These are phyloP conservation scores for Scheffersomyces titani DNA, from an alignment of 1,139 yeast species.

Conservation along the genomic window DNA sequence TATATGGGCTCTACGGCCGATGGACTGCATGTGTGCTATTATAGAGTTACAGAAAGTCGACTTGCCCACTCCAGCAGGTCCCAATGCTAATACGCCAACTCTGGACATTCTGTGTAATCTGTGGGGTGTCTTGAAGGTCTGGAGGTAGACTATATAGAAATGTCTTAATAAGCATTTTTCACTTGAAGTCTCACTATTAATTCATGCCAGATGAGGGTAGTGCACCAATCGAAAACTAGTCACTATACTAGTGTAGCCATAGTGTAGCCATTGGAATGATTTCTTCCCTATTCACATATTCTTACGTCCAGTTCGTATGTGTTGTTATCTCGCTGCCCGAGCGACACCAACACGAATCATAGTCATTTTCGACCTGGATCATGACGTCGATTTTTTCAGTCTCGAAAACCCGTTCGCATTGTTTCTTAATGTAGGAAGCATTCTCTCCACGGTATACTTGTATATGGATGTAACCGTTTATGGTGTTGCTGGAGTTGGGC, in stretches of 20 bases:
- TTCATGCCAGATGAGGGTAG: not conserved
- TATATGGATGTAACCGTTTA: constrained; percentile 64
- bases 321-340: constrained; percentile 6
- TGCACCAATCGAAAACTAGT: not conserved
- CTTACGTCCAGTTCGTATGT: not conserved
- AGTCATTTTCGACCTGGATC: constrained; percentile 62
- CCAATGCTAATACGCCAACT: constrained; percentile 92
- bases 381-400: constrained; percentile 44
- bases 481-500: constrained; percentile 57
- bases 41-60: constrained; percentile 89
- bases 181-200: not conserved
- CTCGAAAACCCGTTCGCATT: constrained; percentile 53
- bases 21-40: constrained; percentile 82
- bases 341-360: constrained; percentile 63
- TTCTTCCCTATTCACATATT: not conserved
- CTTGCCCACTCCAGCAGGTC: constrained; percentile 98
- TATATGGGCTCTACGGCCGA: constrained; percentile 91
- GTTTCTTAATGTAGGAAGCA: constrained; percentile 57
- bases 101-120: constrained; percentile 63
- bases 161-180: not conserved
- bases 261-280: not conserved
- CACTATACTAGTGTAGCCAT: not conserved
- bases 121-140: not conserved
- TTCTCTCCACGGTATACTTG: constrained; percentile 72
- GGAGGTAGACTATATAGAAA: not conserved